Evolutionary conservation across 352 stramenopile genomes (phyloP).

Genomic region (Blastocystis sp.): DNA sequence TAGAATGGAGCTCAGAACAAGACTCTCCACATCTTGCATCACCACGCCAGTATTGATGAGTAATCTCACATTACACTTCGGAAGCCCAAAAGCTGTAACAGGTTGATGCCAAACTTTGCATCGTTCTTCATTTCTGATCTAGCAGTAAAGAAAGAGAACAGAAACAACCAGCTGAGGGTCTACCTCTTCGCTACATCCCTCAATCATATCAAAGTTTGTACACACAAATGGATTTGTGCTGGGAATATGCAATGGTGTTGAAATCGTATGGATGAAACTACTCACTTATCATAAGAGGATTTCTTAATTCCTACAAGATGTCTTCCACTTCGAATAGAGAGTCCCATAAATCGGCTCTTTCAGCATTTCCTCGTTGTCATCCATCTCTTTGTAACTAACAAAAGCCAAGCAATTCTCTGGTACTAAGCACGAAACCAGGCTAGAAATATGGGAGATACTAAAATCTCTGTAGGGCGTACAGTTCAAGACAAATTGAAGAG

Average conservation of each 20-base stretch:
- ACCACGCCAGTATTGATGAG: not conserved
- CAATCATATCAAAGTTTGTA: not conserved
- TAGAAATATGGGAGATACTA: not conserved
- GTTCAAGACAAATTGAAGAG: slow-evolving; percentile 22
- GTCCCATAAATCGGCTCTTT: not conserved
- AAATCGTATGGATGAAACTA: not conserved
- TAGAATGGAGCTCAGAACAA: not conserved
- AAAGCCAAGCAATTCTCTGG: not conserved
- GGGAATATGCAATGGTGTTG: not conserved
- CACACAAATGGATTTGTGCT: slow-evolving; percentile 21
- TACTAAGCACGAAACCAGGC: not conserved
- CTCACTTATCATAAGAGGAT: not conserved
- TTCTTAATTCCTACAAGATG: not conserved
- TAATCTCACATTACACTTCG: not conserved
- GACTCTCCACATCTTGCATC: not conserved
- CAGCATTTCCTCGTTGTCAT: not conserved
- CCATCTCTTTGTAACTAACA: not conserved
- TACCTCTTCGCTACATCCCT: not conserved
- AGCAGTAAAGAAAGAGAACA: not conserved
- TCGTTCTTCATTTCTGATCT: not conserved
- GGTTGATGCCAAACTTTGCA: not conserved
- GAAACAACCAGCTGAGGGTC: not conserved
- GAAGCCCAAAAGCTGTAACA: not conserved
- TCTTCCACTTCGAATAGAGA: not conserved
- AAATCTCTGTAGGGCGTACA: not conserved